Percentiles rank a stretch among this genome's conserved stretches.
Conservation (phyloP, 306 rosid species). For the Trichosanthes truncata region DNA sequence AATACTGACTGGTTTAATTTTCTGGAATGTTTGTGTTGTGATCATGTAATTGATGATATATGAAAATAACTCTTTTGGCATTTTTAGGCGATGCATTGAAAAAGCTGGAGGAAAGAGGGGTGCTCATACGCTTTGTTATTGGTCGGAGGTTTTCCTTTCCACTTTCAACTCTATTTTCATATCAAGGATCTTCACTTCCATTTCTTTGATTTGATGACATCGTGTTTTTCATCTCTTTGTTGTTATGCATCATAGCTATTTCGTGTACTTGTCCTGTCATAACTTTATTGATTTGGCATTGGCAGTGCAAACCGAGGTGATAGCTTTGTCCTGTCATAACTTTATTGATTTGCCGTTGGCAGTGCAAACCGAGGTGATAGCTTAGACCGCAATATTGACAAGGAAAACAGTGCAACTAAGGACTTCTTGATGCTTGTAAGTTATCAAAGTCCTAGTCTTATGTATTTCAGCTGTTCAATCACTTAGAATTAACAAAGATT, state of each 20-base stretch:
- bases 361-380: slow-evolving; percentile 93
- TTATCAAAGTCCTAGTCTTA: slow-evolving; percentile 11
- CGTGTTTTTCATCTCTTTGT: slow-evolving; percentile 6
- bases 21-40: background rate
- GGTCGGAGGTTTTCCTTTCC: slow-evolving; percentile 85
- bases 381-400: slow-evolving; percentile 84
- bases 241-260: background rate
- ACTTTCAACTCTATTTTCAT: slow-evolving; percentile 13
- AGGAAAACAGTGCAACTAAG: slow-evolving; percentile 61
- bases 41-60: background rate
- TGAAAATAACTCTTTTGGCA: slow-evolving; percentile 10
- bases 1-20: background rate
- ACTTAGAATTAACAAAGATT: background rate
- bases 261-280: background rate
- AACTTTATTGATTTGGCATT: slow-evolving; percentile 18
- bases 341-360: slow-evolving; percentile 25
- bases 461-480: slow-evolving; percentile 15
- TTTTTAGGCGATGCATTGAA: slow-evolving; percentile 75
- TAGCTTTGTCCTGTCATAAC: slow-evolving; percentile 36
- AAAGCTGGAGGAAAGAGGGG: slow-evolving; percentile 95
- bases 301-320: slow-evolving; percentile 88
- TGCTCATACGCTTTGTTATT: slow-evolving; percentile 77
- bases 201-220: slow-evolving; percentile 17
- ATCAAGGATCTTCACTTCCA: background rate
- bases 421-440: slow-evolving; percentile 96